These are phyloP conservation scores for Amorphotheca resinae DNA, from an alignment of 495 filamentous ascomycete species.

Conservation along the genomic window DNA sequence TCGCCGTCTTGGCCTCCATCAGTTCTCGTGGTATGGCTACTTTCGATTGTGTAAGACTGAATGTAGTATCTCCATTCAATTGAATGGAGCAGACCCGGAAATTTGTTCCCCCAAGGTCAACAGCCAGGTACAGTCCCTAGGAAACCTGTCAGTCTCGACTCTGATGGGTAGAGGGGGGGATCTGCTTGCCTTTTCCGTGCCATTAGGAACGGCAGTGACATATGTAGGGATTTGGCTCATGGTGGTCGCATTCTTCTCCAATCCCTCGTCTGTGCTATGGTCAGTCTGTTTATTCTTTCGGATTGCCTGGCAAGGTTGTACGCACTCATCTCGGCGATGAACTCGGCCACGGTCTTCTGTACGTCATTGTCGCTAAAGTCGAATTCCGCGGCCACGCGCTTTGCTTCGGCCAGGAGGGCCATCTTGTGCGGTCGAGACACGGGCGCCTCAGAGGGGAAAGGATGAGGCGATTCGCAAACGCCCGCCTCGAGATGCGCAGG, in stretches of 20 bases:
- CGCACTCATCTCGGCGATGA: conserved; percentile 71
- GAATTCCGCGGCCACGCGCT: conserved; percentile 72
- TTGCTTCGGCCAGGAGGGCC: conserved; percentile 58
- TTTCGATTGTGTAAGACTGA: conserved; percentile 83
- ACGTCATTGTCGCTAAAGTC: conserved; percentile 73
- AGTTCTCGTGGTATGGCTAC: conserved; percentile 78
- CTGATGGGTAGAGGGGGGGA: neutral
- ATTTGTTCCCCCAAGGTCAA: conserved; percentile 94
- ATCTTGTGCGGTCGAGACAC: conserved; percentile 35
- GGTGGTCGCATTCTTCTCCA: conserved; percentile 62
- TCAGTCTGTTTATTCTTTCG: conserved; percentile 3
- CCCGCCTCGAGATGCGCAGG: conserved; percentile 26
- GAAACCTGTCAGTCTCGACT: neutral
- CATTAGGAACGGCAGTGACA: conserved; percentile 91
- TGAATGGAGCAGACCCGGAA: conserved; percentile 94
- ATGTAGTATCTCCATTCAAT: conserved; percentile 83
- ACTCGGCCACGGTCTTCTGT: conserved; percentile 68
- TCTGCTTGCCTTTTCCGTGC: conserved; percentile 70
- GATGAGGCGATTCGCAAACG: conserved; percentile 33
- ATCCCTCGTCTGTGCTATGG: conserved; percentile 51
- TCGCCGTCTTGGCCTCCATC: conserved; percentile 77
- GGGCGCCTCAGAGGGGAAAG: conserved; percentile 34
- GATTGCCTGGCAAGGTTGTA: conserved; percentile 4
- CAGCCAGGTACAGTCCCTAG: conserved; percentile 85
- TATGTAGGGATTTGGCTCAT: conserved; percentile 95